Percentiles rank a stretch among this genome's conserved stretches.
Conservation (phyloP, 2,329 filamentous ascomycete genomes). For the Tricladium varicosporioides region DNA sequence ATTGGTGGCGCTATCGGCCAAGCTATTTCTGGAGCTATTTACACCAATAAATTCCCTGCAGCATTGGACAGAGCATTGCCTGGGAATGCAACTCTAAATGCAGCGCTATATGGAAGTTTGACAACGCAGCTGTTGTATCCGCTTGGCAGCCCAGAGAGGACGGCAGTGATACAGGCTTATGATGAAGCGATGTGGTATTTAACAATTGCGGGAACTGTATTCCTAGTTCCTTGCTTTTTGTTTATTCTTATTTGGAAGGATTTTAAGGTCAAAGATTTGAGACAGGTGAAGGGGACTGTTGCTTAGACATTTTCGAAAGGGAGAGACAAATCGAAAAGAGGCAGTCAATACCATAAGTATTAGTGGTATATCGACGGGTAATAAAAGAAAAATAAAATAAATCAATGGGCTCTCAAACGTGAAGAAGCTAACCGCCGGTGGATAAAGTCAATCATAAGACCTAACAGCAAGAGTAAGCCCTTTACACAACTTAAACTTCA, state of each 20-base stretch:
- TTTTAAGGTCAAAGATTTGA: constrained; percentile 43
- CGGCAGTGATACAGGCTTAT: constrained; percentile 62
- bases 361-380: too few relatives aligned
- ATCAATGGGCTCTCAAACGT: too few relatives aligned
- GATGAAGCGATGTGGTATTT: constrained; percentile 48
- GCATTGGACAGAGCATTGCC: constrained; percentile 42
- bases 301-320: constrained; percentile 6
- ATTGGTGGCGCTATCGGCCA: not conserved
- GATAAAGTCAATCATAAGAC: too few relatives aligned
- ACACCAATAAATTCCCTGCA: constrained; percentile 54
- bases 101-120: constrained; percentile 48
- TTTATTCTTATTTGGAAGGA: constrained; percentile 46
- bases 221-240: constrained; percentile 42
- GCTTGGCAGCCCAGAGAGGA: constrained; percentile 46
- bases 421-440: too few relatives aligned
- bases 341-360: too few relatives aligned
- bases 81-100: constrained; percentile 29
- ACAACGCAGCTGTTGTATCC: constrained; percentile 52
- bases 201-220: constrained; percentile 37
- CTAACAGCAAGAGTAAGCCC: too few relatives aligned
- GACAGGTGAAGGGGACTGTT: constrained; percentile 29
- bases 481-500: too few relatives aligned
- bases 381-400: too few relatives aligned
- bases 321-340: too few relatives aligned
- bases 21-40: constrained; percentile 48